Percentiles rank a stretch among this genome's conserved stretches.
Evolutionary conservation across 768 basidiomycete species (phyloP).

Genomic region (Russula sp.): DNA sequence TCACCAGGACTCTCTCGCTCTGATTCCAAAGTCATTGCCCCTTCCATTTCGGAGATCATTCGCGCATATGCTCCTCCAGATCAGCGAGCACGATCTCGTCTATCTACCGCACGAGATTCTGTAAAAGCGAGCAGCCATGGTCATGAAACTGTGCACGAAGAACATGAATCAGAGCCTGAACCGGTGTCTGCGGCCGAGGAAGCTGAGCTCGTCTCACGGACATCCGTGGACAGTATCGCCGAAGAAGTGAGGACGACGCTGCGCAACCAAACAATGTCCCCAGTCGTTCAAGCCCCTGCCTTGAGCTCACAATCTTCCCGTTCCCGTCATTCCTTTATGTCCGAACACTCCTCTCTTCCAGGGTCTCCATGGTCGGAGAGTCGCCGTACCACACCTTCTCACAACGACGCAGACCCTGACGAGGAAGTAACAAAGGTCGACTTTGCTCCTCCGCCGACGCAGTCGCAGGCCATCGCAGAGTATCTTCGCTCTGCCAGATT

Average conservation of each 20-base stretch:
- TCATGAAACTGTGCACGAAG: constrained; percentile 41
- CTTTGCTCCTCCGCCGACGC: constrained; percentile 37
- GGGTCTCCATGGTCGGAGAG: constrained; percentile 8
- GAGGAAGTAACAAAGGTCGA: constrained; percentile 37
- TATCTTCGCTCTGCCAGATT: constrained; percentile 83
- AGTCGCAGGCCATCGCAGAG: constrained; percentile 70
- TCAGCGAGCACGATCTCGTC: constrained; percentile 42
- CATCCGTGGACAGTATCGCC: constrained; percentile 82
- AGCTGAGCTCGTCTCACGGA: constrained; percentile 61
- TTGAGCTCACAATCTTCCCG: constrained; percentile 25
- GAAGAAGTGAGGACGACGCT: constrained; percentile 72
- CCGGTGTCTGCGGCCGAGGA: constrained; percentile 48
- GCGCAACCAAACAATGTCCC: constrained; percentile 43
- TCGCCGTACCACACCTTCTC: constrained; percentile 1
- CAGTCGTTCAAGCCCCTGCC: constrained; percentile 31
- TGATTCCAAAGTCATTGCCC: constrained; percentile 45
- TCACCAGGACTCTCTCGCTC: constrained; percentile 22
- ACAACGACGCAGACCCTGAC: constrained; percentile 21
- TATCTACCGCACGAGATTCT: constrained; percentile 40
- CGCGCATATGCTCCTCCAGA: constrained; percentile 65
- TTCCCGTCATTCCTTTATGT: constrained; percentile 22
- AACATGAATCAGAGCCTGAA: constrained; percentile 42
- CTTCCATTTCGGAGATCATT: constrained; percentile 87
- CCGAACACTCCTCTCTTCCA: constrained; percentile 14
- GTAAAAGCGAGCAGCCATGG: constrained; percentile 38